A percentile compares a stretch with the other conserved stretches of the same genome.
Conservation (phyloP, 306 rosid genomes). For the Dicorynia guianensis region DNA sequence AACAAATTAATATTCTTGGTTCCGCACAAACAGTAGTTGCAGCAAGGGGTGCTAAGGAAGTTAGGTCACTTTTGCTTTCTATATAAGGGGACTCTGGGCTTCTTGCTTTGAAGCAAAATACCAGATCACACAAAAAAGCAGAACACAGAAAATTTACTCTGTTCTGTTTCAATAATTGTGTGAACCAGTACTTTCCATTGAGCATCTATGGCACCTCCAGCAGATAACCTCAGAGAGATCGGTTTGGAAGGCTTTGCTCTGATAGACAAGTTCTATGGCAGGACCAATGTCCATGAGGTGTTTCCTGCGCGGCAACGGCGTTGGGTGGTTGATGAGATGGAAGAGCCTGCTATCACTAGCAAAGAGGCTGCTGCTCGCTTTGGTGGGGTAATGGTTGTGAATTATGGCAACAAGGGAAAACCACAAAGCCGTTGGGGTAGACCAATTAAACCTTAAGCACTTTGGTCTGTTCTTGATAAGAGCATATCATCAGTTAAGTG, state of each 20-base stretch:
- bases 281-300: neutral
- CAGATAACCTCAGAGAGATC: slow-evolving; percentile 33
- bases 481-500: neutral
- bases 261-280: slow-evolving; percentile 37
- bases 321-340: no score
- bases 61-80: neutral
- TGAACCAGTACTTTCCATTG: neutral
- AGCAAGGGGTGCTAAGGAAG: slow-evolving; percentile 18
- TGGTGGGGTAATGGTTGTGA: slow-evolving; percentile 9
- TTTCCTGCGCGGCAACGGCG: neutral
- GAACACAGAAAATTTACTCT: neutral
- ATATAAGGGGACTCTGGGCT: slow-evolving; percentile 2
- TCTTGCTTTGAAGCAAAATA: slow-evolving; percentile 5
- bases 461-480: neutral
- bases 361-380: slow-evolving; percentile 28
- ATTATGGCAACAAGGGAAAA: slow-evolving; percentile 21
- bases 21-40: neutral
- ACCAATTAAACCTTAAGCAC: slow-evolving; percentile 17
- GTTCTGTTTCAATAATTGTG: no score
- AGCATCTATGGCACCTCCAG: slow-evolving; percentile 30
- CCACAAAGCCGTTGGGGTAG: slow-evolving; percentile 19
- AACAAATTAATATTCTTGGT: slow-evolving; percentile 11
- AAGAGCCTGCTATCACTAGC: neutral
- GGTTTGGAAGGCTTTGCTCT: slow-evolving; percentile 45
- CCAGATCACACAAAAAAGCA: neutral